A percentile compares a stretch with the other conserved stretches of the same genome.
Evolutionary conservation across 2,329 filamentous ascomycete species (phyloP).

Genomic region (Cryphonectria radicalis): DNA sequence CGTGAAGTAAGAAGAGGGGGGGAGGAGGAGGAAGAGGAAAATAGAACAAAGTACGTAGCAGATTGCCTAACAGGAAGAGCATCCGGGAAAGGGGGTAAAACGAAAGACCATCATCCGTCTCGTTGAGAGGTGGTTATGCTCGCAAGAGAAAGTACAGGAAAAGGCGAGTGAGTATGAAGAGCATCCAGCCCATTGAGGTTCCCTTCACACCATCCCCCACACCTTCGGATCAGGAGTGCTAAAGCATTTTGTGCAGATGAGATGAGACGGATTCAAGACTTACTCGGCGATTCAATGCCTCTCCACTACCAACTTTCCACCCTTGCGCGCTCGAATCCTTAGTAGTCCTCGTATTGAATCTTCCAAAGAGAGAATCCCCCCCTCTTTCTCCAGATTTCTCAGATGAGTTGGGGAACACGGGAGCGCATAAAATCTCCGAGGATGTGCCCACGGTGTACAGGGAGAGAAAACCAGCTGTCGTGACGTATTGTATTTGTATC

Average conservation of each 20-base stretch:
- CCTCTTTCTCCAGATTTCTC: not conserved
- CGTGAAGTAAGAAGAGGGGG: not conserved
- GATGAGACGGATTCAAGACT: not conserved
- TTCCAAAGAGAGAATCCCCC: not conserved
- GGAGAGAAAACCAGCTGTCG: not conserved
- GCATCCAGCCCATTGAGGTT: no score
- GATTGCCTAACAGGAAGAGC: not conserved
- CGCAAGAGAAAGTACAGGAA: not conserved
- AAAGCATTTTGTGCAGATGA: not conserved
- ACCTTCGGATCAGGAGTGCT: not conserved
- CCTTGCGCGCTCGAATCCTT: not conserved
- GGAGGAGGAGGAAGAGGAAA: no score
- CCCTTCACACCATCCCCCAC: not conserved
- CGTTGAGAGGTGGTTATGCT: not conserved
- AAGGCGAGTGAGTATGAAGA: not conserved
- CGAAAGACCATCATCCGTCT: not conserved
- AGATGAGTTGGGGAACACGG: not conserved
- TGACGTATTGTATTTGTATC: not conserved
- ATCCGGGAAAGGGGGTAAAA: not conserved
- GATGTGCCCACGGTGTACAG: not conserved
- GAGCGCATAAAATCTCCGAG: not conserved
- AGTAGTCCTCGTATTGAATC: no score
- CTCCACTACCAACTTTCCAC: not conserved
- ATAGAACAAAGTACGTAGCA: not conserved
- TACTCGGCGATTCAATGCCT: not conserved